phyloP scores from a whole-genome alignment of 1,284 basidiomycete genomes.

The Rhodotorula sp. region DNA sequence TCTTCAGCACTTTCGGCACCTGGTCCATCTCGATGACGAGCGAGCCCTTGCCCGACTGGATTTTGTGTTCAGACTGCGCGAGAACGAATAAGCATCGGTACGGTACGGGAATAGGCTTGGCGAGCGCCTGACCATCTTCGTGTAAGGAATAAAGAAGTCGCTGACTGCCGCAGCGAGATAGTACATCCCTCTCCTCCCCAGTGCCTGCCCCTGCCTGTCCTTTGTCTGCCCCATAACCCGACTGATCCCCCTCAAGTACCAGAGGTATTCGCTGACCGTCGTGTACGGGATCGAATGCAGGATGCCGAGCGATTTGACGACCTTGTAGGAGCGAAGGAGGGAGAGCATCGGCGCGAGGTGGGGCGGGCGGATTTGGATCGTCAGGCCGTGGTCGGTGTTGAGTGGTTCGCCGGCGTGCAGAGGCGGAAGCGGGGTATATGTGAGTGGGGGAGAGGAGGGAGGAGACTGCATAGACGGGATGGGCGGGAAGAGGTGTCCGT shows the following conservation, averaged over 20 bases:
- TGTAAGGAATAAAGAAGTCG: constrained; percentile 92
- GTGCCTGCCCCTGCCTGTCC: constrained; percentile 60
- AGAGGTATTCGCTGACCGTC: constrained; percentile 94
- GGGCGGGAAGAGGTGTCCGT: constrained; percentile 26
- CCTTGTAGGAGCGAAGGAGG: constrained; percentile 77
- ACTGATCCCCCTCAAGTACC: constrained; percentile 79
- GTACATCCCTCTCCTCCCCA: constrained; percentile 78
- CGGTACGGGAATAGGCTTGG: neutral
- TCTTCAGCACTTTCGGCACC: constrained; percentile 91
- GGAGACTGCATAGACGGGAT: constrained; percentile 28
- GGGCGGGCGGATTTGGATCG: constrained; percentile 38
- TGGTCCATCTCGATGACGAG: constrained; percentile 97
- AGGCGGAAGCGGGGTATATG: constrained; percentile 2
- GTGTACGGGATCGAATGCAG: constrained; percentile 87
- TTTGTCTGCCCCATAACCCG: constrained; percentile 49
- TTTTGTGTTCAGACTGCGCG: constrained; percentile 88
- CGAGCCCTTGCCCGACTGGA: constrained; percentile 91
- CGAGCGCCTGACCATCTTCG: constrained; percentile 69
- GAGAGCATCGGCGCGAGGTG: constrained; percentile 60
- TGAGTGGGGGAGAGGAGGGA: constrained; percentile 5
- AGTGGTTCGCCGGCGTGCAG: neutral
- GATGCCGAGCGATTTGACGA: constrained; percentile 67
- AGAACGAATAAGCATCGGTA: neutral
- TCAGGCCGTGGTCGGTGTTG: constrained; percentile 1
- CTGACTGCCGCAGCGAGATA: constrained; percentile 97